Base-by-base conservation (phyloP, 2,329 filamentous ascomycete genomes). In the Leptosphaerulina australis region DNA sequence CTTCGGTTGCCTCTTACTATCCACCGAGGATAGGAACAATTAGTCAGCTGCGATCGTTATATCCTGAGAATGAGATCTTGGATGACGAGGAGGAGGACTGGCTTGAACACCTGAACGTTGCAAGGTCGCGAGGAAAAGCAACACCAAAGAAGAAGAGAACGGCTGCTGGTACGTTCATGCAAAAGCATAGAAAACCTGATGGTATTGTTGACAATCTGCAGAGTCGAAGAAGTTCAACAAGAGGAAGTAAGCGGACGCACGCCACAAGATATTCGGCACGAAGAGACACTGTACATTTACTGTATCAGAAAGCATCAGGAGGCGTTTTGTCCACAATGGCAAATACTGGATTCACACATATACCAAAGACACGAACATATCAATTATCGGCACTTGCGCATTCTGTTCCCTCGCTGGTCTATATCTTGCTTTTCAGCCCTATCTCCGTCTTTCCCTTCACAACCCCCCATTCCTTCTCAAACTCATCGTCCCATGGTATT, bases 131-230 rank as follows among this genome's bases (percentile, higher is more conserved):
- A 78, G 92, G 91, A 60, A 97, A 97, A 80, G 87, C 87, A 46
- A 84, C 88, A 34, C 91, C 93, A 6, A 88, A 95, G 83, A 97
- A 96, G 84, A 95, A 94, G 81, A 86, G 80, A 69, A 85, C 80
- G 34, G 75, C 75, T 60, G 74, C 74, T 50, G 76, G 76, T 77
- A 46, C 64, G 68, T 72, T 64, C 35, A 38, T 4, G 25, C 31
- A 5, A 5, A 28, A 8, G 6, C 3, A 2, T 7, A 12, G 22
- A 14, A 8, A 4, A 2, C 11, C 6, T 4, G 4, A 5, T 2
- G 2, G 3, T 55, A 40, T 51, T 35, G 17, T 50, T 62, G 34
- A 60, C 34, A 4, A 1, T 9, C 2, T 3, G 12, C 56, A 77
- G 74, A 77, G 60, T 76, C 74, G 41, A 77, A 76, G 65, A 76